These are phyloP conservation scores for Chytriomyces sp. DNA, from an alignment of 192 early-diverging fungal genomes.

Conservation along the genomic window DNA sequence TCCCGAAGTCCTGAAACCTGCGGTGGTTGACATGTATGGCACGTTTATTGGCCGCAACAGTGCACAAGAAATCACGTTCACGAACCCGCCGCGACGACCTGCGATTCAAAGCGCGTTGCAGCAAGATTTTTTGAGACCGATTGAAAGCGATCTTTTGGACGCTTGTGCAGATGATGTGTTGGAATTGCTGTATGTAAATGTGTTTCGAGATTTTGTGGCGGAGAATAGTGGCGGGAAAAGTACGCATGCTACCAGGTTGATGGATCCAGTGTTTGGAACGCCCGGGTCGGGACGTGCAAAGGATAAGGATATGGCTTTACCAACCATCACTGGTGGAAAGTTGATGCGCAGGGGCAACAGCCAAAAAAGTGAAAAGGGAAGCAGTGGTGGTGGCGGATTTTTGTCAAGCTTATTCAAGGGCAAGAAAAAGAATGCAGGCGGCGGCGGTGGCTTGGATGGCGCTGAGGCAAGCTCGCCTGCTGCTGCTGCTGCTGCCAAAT, in stretches of 20 bases:
- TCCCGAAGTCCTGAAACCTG: neutral
- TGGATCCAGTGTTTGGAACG: too few species aligned
- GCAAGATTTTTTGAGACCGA: conserved; percentile 1
- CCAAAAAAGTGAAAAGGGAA: neutral
- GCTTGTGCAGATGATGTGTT: conserved; percentile 23
- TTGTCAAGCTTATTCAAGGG: conserved; percentile 2
- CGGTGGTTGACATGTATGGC: neutral
- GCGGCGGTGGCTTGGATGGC: neutral
- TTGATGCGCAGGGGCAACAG: neutral
- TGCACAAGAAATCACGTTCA: conserved; percentile 1
- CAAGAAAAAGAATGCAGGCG: neutral
- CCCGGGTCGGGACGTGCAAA: neutral
- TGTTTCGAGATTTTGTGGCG: conserved; percentile 15
- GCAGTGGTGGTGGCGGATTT: neutral
- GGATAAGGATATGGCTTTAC: neutral
- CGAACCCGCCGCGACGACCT: neutral
- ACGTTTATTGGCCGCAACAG: conserved; percentile 3
- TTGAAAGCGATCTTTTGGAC: conserved; percentile 22
- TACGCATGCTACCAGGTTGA: neutral
- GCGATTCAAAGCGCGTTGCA: conserved; percentile 9
- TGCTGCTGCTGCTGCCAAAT: neutral
- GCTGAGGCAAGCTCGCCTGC: neutral
- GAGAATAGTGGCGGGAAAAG: conserved; percentile 4
- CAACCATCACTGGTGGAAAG: neutral
- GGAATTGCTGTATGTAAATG: conserved; percentile 2